These are phyloP conservation scores for Colletotrichum agaves DNA, from an alignment of 2,329 filamentous ascomycete genomes.

Conservation along the genomic window DNA sequence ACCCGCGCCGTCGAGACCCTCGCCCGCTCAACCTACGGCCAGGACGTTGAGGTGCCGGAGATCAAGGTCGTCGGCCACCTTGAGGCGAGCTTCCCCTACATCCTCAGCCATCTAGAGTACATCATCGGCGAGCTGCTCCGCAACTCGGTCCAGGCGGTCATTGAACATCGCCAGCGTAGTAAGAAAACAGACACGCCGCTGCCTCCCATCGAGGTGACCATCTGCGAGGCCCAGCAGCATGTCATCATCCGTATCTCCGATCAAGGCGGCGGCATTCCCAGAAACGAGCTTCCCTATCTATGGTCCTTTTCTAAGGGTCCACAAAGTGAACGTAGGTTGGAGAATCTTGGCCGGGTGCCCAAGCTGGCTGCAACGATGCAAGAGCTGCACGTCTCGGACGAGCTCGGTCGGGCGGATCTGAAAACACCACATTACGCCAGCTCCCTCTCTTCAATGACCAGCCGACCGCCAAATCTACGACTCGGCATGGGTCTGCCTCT, in stretches of 20 bases:
- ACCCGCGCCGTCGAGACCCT: conserved; percentile 80
- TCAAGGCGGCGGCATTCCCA: conserved; percentile 90
- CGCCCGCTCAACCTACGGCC: conserved; percentile 78
- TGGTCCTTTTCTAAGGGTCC: conserved; percentile 98
- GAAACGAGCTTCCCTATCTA: conserved; percentile 85
- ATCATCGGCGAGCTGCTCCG: conserved; percentile 94
- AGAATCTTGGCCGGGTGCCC: conserved; percentile 87
- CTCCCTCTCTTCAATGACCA: conserved; percentile 83
- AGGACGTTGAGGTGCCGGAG: conserved; percentile 77
- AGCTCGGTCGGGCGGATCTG: conserved; percentile 53
- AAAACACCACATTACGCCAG: conserved; percentile 60
- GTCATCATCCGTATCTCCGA: conserved; percentile 97
- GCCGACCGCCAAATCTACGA: conserved; percentile 84
- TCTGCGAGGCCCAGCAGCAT: conserved; percentile 93
- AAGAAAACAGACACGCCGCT: conserved; percentile 42
- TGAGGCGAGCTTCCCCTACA: conserved; percentile 93
- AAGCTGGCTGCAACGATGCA: conserved; percentile 94
- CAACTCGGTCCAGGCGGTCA: conserved; percentile 92
- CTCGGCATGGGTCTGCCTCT: conserved; percentile 94
- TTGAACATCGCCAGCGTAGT: conserved; percentile 73
- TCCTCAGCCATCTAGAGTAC: conserved; percentile 95
- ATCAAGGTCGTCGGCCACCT: conserved; percentile 87
- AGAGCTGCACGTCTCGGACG: conserved; percentile 72
- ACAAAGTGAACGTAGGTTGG: conserved; percentile 78
- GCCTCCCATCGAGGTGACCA: conserved; percentile 90